Conservation (phyloP, 2,329 filamentous ascomycete genomes). For the Botrytis squamosa region DNA sequence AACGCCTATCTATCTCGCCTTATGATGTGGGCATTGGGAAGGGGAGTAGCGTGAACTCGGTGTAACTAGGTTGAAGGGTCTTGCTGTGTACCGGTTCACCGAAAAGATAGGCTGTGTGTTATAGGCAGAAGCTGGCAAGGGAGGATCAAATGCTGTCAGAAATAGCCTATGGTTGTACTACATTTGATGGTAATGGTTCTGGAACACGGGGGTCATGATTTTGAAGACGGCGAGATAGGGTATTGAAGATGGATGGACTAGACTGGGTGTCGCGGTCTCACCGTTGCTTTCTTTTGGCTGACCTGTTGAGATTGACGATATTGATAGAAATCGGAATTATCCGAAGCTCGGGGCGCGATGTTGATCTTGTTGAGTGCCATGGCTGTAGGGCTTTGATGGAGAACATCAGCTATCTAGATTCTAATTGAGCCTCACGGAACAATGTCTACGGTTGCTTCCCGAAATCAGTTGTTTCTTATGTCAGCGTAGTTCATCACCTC, state of each 20-base stretch:
- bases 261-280: neutral
- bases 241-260: neutral
- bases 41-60: neutral
- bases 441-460: neutral
- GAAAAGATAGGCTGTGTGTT: neutral
- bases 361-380: neutral
- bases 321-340: neutral
- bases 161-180: neutral
- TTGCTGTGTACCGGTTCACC: neutral
- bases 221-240: neutral
- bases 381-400: neutral
- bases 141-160: neutral
- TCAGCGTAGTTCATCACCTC: neutral
- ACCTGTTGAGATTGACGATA: neutral
- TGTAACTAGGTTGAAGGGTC: neutral
- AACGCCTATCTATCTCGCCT: neutral
- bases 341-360: neutral
- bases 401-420: neutral
- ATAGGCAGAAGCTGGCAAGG: neutral
- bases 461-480: neutral
- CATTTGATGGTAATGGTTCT: neutral
- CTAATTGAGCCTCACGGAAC: constrained; percentile 1
- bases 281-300: neutral
- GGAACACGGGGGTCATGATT: neutral
- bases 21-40: neutral